Base-by-base conservation (phyloP, 2,329 filamentous ascomycete species). In the Pseudopithomyces chartarum region DNA sequence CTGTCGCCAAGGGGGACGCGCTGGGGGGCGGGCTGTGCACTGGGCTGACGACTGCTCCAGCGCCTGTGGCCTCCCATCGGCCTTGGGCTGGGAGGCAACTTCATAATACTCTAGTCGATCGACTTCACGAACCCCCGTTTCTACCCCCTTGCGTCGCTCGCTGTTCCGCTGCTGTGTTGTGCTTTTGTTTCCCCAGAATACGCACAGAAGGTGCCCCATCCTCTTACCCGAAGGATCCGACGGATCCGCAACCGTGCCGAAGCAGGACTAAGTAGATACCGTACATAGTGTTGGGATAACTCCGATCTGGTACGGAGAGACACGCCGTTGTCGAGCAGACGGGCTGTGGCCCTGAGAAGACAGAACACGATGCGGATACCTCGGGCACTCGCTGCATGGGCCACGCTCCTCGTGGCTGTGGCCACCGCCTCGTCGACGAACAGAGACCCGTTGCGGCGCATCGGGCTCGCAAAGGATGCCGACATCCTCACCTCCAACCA, bases 401-500 rank as follows among this genome's bases (percentile, higher is more conserved):
- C 60, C 33, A 52, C 66, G 51, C 66, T 69, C 55, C 58, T 69
- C 42, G 64, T 65, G 52, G 57, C 66, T 29, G 39, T 70, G 56
- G 59, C 63, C 45, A 53, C 65, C 48, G 73, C 72, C 23, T 60
- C 63, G 26, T 78, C 75, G 5, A 68, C 66, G 19, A 62, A 67
- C 61, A 85, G 94, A 65, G 91, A 91, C 68, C 91, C 92, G 32
- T 82, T 99, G 60, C 86, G 83, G 64, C 87, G 89, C 70, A 80
- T 97, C 48, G 87, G 88, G 12, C 81, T 87, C 45, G 79, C 97
- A 62, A 87, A 93, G 59, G 85, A 92, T 70, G 84, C 90, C 32
- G 83, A 86, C 58, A 89, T 99, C 62, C 86, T 91, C 68, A 91
- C 92, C 0, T 87, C 89, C 15, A 90, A 89, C 44, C 87, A 91